These are phyloP conservation scores for Podospora australis DNA, from an alignment of 495 filamentous ascomycete genomes.

Conservation along the genomic window DNA sequence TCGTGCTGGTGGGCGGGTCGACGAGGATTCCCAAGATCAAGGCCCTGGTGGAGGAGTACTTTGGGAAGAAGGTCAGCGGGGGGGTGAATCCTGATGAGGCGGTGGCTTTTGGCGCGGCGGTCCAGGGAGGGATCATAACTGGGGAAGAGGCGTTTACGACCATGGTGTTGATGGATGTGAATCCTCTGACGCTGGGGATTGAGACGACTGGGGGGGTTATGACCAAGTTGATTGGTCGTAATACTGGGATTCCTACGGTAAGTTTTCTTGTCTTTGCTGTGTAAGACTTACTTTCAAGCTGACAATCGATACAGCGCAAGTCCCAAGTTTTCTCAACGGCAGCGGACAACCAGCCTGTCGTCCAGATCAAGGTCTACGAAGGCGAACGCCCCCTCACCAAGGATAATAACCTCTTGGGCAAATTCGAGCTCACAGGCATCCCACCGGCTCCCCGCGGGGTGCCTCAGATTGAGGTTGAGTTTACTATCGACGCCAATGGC, in stretches of 20 bases:
- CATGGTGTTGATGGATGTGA: slow-evolving; percentile 72
- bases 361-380: slow-evolving; percentile 90
- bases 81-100: slow-evolving; percentile 95
- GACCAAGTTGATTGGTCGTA: slow-evolving; percentile 81
- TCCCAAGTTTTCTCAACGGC: slow-evolving; percentile 92
- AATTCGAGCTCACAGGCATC: slow-evolving; percentile 90
- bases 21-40: slow-evolving; percentile 93
- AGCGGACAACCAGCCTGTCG: slow-evolving; percentile 87
- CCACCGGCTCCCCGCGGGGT: slow-evolving; percentile 85
- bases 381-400: slow-evolving; percentile 88
- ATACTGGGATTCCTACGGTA: slow-evolving; percentile 77
- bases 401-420: slow-evolving; percentile 88
- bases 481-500: slow-evolving; percentile 90
- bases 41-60: slow-evolving; percentile 85
- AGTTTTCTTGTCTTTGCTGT: not conserved
- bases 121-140: slow-evolving; percentile 63
- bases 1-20: slow-evolving; percentile 81
- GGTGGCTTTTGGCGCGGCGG: slow-evolving; percentile 87
- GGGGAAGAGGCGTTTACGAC: not conserved
- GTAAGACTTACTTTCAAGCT: not conserved
- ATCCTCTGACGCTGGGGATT: slow-evolving; percentile 90
- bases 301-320: slow-evolving; percentile 55
- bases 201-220: slow-evolving; percentile 95
- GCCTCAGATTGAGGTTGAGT: slow-evolving; percentile 90
- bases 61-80: slow-evolving; percentile 87